A percentile compares a stretch with the other conserved stretches of the same genome.
phyloP scores from a whole-genome alignment of 2,329 filamentous ascomycete species.

The Sphaerulina populicola region DNA sequence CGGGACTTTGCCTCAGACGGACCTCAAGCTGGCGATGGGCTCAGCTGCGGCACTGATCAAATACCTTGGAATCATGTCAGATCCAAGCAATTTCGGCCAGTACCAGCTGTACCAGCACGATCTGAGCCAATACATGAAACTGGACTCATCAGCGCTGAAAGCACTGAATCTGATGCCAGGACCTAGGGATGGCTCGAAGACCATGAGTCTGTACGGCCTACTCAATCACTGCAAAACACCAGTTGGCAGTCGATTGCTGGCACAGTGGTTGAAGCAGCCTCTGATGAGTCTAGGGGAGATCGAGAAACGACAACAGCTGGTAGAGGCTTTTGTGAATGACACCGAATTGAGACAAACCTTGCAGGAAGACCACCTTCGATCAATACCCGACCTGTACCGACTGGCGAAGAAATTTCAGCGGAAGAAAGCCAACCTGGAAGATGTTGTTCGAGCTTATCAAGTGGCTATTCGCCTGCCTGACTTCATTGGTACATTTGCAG shows the following conservation, averaged over 20 bases:
- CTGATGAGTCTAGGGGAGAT: conserved; percentile 87
- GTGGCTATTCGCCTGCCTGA: conserved; percentile 85
- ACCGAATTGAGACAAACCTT: conserved; percentile 90
- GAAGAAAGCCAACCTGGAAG: conserved; percentile 81
- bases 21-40: conserved; percentile 92
- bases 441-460: conserved; percentile 92
- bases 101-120: conserved; percentile 97
- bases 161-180: conserved; percentile 97
- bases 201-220: conserved; percentile 89
- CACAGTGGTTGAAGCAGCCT: conserved; percentile 97
- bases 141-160: conserved; percentile 87
- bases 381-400: conserved; percentile 88
- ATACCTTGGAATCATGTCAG: conserved; percentile 82
- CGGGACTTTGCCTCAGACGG: conserved; percentile 73
- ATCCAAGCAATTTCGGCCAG: conserved; percentile 90
- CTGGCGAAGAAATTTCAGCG: conserved; percentile 92
- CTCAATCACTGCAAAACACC: conserved; percentile 98
- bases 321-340: conserved; percentile 88
- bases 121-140: conserved; percentile 93
- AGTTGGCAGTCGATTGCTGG: conserved; percentile 76
- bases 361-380: conserved; percentile 89
- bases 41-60: conserved; percentile 89
- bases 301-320: conserved; percentile 81
- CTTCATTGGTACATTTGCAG: conserved; percentile 80
- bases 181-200: conserved; percentile 87